Evolutionary conservation across 208 protist species (phyloP).

Genomic region (Herpetomonas samuelpessoai): DNA sequence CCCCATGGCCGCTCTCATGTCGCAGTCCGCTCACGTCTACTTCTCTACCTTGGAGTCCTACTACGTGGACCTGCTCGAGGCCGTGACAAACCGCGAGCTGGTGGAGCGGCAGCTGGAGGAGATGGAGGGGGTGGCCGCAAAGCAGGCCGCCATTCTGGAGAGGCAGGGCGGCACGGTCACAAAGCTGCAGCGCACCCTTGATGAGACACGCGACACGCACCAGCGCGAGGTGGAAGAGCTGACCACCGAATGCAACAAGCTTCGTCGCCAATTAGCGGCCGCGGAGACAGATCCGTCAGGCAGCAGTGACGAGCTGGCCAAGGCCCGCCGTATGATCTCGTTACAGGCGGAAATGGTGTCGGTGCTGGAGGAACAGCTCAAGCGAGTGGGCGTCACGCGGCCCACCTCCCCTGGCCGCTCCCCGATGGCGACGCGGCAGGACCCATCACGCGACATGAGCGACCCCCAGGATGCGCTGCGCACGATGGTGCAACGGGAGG

Average conservation of each 20-base stretch:
- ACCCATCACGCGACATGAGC: neutral
- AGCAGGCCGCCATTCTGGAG: conserved; percentile 29
- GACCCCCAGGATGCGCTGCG: neutral
- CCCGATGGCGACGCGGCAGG: neutral
- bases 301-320: neutral
- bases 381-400: neutral
- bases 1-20: neutral
- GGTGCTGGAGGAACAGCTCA: conserved; percentile 47
- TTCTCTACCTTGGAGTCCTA: conserved; percentile 51
- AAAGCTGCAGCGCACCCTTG: conserved; percentile 9
- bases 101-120: conserved; percentile 30
- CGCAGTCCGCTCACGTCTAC: conserved; percentile 23
- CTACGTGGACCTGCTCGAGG: conserved; percentile 59
- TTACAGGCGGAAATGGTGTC: conserved; percentile 36
- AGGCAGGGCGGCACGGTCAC: conserved; percentile 21
- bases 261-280: neutral
- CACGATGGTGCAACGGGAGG: neutral
- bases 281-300: no score
- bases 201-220: conserved; percentile 12
- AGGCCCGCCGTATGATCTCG: conserved; percentile 15
- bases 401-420: neutral
- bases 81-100: conserved; percentile 40
- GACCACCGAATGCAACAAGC: neutral
- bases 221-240: conserved; percentile 14
- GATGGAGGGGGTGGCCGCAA: conserved; percentile 26